Base-by-base conservation (phyloP, 1,284 basidiomycete genomes). In the Phenoliferia sp. region DNA sequence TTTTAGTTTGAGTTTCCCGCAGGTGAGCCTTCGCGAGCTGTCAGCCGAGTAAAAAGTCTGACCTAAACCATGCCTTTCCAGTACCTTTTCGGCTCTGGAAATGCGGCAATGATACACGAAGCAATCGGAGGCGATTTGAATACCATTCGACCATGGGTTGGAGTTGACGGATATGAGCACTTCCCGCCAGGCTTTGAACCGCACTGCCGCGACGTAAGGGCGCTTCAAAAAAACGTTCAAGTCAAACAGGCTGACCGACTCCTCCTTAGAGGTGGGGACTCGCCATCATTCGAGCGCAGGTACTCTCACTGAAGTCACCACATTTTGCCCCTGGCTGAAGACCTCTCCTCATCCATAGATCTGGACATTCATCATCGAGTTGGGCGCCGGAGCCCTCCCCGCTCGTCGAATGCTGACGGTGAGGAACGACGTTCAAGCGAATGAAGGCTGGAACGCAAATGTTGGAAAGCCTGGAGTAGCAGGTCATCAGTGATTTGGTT, bases 371-470 rank as follows among this genome's bases (percentile, higher is more conserved):
- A 29, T 61, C 39, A 57, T 67, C 62, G 66, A 67, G 55, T 39
- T 63, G 33, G 59, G 22, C 3, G 59, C 58, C 32, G 66, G 66
- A 15, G 33, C 66, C 2, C 39, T 67, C 31, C 26, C 59, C 48
- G 48, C 59, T 29, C 62, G 62, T 36, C 66, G 66, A 50, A 28
- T 31, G 12, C 15, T 39, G 28, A 26, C n/a, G 3, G 1, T 39
- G 29, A 0, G 3, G 16, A 33, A 48, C 62, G 66, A 59, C 35
- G 54, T 67, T 44, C 29, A 57, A 15, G 62, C 62, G 57, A 58
- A 33, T 39, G 54, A 50, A n/a, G 66, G 66, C 15, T 67, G 57
- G 57, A 63, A 64, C 62, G 60, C 29, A 12, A 59, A 52, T 26
- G 22, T 52, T 19, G 48, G 48, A 52, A 52, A 19, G 48, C 5